These are phyloP conservation scores for Lindgomyces ingoldianus DNA, from an alignment of 495 filamentous ascomycete species.

Conservation along the genomic window DNA sequence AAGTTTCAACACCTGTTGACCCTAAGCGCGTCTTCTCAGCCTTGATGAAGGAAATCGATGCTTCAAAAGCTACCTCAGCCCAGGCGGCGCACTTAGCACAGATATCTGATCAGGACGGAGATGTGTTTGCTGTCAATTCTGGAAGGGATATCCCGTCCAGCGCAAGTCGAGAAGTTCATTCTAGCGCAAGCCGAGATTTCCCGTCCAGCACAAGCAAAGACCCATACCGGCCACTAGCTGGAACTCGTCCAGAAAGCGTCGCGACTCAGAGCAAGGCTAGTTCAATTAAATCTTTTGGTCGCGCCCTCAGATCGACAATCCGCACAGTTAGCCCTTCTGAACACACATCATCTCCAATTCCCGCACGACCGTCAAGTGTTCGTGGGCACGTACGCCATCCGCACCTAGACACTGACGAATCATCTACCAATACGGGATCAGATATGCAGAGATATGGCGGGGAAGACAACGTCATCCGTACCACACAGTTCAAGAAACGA, in stretches of 20 bases:
- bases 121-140: constrained; percentile 17
- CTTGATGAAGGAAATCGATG: constrained; percentile 31
- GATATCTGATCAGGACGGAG: background rate
- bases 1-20: constrained; percentile 12
- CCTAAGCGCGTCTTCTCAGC: constrained; percentile 36
- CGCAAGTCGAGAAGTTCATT: background rate
- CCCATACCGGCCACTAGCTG: background rate
- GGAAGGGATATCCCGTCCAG: background rate
- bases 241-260: constrained; percentile 1
- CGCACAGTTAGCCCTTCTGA: constrained; percentile 24
- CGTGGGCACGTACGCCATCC: constrained; percentile 19
- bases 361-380: constrained; percentile 17
- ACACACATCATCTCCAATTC: background rate
- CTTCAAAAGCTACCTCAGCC: background rate
- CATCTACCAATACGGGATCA: background rate
- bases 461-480: background rate
- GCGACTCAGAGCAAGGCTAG: constrained; percentile 6
- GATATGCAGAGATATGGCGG: background rate
- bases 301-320: constrained; percentile 26
- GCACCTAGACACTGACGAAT: constrained; percentile 5
- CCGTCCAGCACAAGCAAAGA: constrained; percentile 1
- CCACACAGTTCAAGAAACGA: constrained; percentile 5
- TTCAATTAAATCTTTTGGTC: constrained; percentile 16
- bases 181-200: constrained; percentile 5
- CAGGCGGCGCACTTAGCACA: background rate